Evolutionary conservation across 2,329 filamentous ascomycete genomes (phyloP).

Genomic region (Fusarium proliferatum): DNA sequence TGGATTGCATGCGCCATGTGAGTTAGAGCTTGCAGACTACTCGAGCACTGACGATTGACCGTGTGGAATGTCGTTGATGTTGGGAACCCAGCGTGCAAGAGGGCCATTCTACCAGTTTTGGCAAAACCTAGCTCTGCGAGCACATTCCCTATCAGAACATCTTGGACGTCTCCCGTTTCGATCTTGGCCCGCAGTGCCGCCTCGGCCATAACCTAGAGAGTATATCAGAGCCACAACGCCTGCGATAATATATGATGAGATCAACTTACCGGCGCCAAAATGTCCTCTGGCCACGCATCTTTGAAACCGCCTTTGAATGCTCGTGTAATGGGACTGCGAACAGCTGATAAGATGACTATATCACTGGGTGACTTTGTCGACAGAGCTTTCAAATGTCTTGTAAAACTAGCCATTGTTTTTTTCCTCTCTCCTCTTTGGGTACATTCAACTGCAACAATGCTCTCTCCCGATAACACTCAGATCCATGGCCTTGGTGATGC

Average conservation of each 20-base stretch:
- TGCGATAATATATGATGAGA: rapidly evolving
- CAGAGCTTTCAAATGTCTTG: background rate
- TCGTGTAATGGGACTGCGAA: constrained; percentile 86
- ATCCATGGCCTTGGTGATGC: background rate
- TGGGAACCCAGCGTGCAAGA: constrained; percentile 82
- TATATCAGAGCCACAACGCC: rapidly evolving
- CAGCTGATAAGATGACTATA: constrained; percentile 86
- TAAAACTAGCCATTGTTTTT: background rate
- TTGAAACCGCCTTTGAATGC: constrained; percentile 85
- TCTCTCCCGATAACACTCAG: rapidly evolving
- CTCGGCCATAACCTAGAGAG: background rate
- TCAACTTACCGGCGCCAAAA: constrained; percentile 69
- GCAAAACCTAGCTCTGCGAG: constrained; percentile 88
- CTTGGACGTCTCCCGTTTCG: constrained; percentile 72
- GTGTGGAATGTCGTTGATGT: constrained; percentile 81
- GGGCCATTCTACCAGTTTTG: constrained; percentile 90
- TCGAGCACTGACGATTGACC: constrained; percentile 88
- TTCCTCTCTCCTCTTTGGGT: rapidly evolving
- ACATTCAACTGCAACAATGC: background rate
- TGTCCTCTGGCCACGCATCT: constrained; percentile 89
- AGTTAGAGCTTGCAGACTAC: constrained; percentile 79
- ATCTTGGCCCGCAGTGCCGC: constrained; percentile 48
- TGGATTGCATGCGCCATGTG: constrained; percentile 79
- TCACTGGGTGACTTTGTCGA: constrained; percentile 76
- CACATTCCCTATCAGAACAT: constrained; percentile 87